Evolutionary conservation across 345 rosid species (phyloP), one percentile per base, ranked within the genome.

Genomic region (Dipteronia sinensis): DNA sequence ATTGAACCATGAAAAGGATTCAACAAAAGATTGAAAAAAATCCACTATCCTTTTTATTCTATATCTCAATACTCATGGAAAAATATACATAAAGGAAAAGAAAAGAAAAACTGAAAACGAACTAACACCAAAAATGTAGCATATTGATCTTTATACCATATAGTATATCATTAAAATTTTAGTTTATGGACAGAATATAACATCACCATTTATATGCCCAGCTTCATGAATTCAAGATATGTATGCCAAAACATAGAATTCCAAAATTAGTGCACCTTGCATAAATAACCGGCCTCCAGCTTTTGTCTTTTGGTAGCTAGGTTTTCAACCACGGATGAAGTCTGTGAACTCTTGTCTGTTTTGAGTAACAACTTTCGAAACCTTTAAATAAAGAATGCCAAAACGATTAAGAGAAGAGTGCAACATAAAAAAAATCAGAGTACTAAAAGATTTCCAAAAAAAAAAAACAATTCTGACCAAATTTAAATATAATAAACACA

Each of bases 261-360:
- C 40, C 71, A 61, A 38, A 20, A 56, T 53, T 40, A 27, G 23
- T n/a, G 75, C 76, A 92, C 99, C 99, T 93, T 93, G 65, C 77
- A 70, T 67, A 86, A 68, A 81, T 88, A 92, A 38, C 99, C 98
- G 78, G 86, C 83, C 65, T 91, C 98, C 53, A 95, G 91, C 87
- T 92, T 95, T 78, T 92, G 98, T 75, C 97, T 84, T 83, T 95
- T 95, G 72, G 90, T 85, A 66, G 93, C 86, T 13, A 69, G 81
- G 22, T 27, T 74, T 73, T 86, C 94, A 68, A 65, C 71, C 59
- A 80, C 22, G 49, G 89, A 87, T 62, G 81, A 79, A 73, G 70
- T 65, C 71, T 72, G 85, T 1, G 86, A 79, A 76, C 72, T 74
- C 65, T 82, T 87, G 38, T 85, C 85, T 20, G 75, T 59, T 49